phyloP scores from a whole-genome alignment of 75 land plant species.

The Selaginella tamariscina region DNA sequence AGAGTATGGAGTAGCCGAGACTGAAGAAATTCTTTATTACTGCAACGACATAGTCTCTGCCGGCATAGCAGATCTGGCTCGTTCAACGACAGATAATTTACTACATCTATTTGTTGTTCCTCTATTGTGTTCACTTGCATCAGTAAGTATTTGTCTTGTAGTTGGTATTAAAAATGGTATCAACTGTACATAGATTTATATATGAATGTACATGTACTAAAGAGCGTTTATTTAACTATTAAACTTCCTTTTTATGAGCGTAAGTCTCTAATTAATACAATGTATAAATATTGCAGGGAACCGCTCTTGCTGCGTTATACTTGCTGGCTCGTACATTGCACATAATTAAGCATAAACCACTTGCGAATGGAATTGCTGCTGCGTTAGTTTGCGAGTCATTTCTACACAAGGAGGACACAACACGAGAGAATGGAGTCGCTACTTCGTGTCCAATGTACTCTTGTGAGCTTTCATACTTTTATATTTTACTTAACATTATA shows the following conservation, averaged over 20 bases:
- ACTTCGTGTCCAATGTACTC: background rate
- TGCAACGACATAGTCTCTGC: slow-evolving; percentile 86
- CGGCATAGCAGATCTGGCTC: slow-evolving; percentile 63
- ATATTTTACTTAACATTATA: too few species aligned
- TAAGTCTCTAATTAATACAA: too few species aligned
- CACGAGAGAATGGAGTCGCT: background rate
- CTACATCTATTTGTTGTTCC: slow-evolving; percentile 69
- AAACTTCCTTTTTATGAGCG: background rate
- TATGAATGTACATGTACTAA: too few species aligned
- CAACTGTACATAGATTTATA: too few species aligned
- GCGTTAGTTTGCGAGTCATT: slow-evolving; percentile 26
- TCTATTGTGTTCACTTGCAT: slow-evolving; percentile 28
- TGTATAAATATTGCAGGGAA: slow-evolving; percentile 38
- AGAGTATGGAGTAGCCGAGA: slow-evolving; percentile 64
- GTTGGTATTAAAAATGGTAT: too few species aligned
- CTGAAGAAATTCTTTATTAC: slow-evolving; percentile 82
- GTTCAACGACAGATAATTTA: slow-evolving; percentile 65
- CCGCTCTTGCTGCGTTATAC: slow-evolving; percentile 58
- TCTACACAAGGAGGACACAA: background rate
- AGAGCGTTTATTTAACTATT: too few species aligned
- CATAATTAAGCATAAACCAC: slow-evolving; percentile 58
- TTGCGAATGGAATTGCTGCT: slow-evolving; percentile 72
- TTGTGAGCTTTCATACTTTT: background rate
- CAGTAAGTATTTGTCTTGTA: background rate
- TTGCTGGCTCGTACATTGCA: slow-evolving; percentile 76